These are phyloP conservation scores for Solanum peruvianum DNA, from an alignment of 257 asterid species.

Conservation along the genomic window DNA sequence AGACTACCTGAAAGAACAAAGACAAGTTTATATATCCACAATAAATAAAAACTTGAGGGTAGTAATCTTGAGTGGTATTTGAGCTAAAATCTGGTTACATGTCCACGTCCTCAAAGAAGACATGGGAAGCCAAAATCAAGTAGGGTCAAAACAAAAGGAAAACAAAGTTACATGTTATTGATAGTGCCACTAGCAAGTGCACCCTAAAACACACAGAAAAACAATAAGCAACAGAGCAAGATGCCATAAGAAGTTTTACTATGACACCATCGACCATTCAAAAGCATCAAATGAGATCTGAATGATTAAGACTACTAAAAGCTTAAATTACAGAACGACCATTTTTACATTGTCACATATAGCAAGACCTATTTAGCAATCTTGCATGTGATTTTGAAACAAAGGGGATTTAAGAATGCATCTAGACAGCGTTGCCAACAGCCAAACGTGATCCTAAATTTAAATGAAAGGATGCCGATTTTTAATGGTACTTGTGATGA, in stretches of 20 bases:
- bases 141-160: not conserved
- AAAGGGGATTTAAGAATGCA: not conserved
- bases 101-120: not conserved
- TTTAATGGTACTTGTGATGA: not conserved
- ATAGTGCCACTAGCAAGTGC: not conserved
- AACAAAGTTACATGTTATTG: not conserved
- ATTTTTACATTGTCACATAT: not conserved
- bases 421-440: not conserved
- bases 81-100: not conserved
- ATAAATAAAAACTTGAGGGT: not conserved
- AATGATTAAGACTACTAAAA: not conserved
- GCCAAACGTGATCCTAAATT: not conserved
- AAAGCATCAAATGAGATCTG: not conserved
- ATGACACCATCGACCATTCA: not conserved
- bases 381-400: not conserved
- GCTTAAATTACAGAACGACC: not conserved
- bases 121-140: not conserved
- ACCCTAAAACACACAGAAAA: not conserved
- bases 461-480: not conserved
- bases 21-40: not conserved
- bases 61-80: not conserved
- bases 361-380: not conserved
- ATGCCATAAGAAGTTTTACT: not conserved
- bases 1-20: constrained; percentile 29
- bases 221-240: not conserved